Evolutionary conservation across 23 red algal species (phyloP), one percentile per base, ranked within the genome.

Genomic region (Gracilaria caudata): DNA sequence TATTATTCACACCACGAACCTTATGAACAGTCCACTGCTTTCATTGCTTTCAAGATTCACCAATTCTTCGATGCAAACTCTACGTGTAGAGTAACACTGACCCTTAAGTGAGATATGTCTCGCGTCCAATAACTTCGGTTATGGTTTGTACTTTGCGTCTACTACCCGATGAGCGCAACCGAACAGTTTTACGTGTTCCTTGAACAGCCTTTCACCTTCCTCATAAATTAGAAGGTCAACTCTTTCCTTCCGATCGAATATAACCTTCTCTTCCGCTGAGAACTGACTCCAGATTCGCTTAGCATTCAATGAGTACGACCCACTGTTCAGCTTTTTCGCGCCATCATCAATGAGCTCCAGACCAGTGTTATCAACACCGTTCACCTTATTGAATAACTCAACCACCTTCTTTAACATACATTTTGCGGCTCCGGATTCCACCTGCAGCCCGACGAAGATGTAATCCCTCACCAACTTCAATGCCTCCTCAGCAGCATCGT

Each of bases 191-290:
- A 70, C 73, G n/a, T 89, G 85, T 49, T 89, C 55, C 38, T 73
- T 32, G 56, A 89, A 89, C 14, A 89, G 26, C 35, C 85, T 26
- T 39, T 77, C 34, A 43, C 72, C 85, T 51, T 89, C 72, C 35
- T 73, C 46, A 51, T 65, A 89, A 78, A 89, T 89, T 11, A 60
- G 55, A 68, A 89, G 10, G 73, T 89, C 85, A 26, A 89, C 85
- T 38, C 56, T 64, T 89, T 89, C 85, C 37, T 89, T 78, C 24
- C 36, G 45, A 43, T 89, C 85, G 53, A 89, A 89, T 14, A 49
- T 38, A 23, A 57, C 35, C 24, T 72, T 37, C 28, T 89, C 72
- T 32, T 78, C 74, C 0, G 51, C 73, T 33, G 85, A 64, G 10
- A 89, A 68, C 24, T n/a, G 55, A 61, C 55, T 33, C 85, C 85